Evolutionary conservation across 306 rosid species (phyloP), one percentile per base, ranked within the genome.

Genomic region (Citrullus colocynthis): DNA sequence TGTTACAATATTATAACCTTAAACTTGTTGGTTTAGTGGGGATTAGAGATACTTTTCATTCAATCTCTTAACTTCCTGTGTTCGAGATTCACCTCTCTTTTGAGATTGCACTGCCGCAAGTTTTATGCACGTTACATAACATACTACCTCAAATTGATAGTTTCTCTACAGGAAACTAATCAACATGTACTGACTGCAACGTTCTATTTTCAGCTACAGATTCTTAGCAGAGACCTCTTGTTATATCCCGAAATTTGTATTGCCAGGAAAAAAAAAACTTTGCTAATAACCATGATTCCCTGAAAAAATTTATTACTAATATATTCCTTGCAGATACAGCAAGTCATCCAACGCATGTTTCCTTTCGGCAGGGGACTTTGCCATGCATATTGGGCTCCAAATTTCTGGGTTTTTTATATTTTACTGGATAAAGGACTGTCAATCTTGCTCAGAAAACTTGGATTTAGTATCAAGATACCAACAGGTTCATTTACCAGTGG

Each of bases 331-430:
- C 92, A 95, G 98, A 85, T 88, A 60, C 83, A 84, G 56, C 97
- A 92, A 86, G 92, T 92, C 56, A 76, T 92, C 82, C 82, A 4
- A 41, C 89, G 92, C 49, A 78, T 95, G 93, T 92, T 95, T 86
- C 98, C 96, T 76, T 92, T 95, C 86, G 98, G 98, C 66, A 90
- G 98, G 94, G 96, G 98, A 76, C 91, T 92, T 81, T 92, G 97
- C 86, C 97, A 95, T 86, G 97, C 98, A 61, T 92, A 87, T 66
- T 95, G 97, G 98, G 97, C 98, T 61, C 97, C 98, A 54, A 95
- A 90, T 86, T 89, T 92, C 81, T 95, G 97, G 98, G 97, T 89
- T 52, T 88, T 95, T 74, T 92, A 95, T 89, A 95, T 95, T 58
- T 39, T 92, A 73, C 67, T 86, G n/a, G 98, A 95, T 85, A 95